phyloP scores from a whole-genome alignment of 1,139 yeast species.

The Blastobotrys serpentis region DNA sequence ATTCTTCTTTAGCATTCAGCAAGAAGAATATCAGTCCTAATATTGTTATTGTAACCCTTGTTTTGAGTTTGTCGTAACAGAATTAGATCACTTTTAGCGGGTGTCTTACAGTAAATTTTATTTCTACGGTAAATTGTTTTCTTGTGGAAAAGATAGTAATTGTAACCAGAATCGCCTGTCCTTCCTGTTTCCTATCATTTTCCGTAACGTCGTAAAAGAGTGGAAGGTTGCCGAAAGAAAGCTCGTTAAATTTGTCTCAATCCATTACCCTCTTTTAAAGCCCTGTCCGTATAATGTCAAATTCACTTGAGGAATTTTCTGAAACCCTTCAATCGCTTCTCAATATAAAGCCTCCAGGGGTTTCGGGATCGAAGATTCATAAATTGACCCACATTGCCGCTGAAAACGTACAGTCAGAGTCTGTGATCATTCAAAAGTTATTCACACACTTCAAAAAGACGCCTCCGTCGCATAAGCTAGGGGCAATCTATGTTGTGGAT shows the following conservation, averaged over 20 bases:
- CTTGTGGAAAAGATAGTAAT: conserved; percentile 8
- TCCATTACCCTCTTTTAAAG: not conserved
- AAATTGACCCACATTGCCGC: conserved; percentile 77
- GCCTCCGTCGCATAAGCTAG: conserved; percentile 81
- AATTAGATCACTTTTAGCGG: conserved; percentile 1
- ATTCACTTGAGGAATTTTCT: conserved; percentile 57
- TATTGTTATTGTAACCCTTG: not conserved
- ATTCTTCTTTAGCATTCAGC: not conserved
- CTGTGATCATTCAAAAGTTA: conserved; percentile 57
- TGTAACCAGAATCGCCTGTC: conserved; percentile 1
- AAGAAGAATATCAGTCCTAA: not conserved
- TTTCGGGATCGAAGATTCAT: conserved; percentile 92
- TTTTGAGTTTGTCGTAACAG: conserved; percentile 1
- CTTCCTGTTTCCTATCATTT: not conserved
- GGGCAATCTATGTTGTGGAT: conserved; percentile 87
- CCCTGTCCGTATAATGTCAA: conserved; percentile 6
- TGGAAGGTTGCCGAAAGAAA: not conserved
- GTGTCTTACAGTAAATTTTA: not conserved
- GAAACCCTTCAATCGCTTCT: conserved; percentile 69
- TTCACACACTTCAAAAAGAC: conserved; percentile 70
- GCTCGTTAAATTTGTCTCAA: not conserved
- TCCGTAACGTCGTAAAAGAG: conserved; percentile 4
- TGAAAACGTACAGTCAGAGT: conserved; percentile 61
- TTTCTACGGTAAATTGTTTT: not conserved
- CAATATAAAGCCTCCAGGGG: conserved; percentile 83